Percentiles rank a stretch among this genome's conserved stretches.
Evolutionary conservation across 257 asterid species (phyloP).

Genomic region (Solanum sitiens): DNA sequence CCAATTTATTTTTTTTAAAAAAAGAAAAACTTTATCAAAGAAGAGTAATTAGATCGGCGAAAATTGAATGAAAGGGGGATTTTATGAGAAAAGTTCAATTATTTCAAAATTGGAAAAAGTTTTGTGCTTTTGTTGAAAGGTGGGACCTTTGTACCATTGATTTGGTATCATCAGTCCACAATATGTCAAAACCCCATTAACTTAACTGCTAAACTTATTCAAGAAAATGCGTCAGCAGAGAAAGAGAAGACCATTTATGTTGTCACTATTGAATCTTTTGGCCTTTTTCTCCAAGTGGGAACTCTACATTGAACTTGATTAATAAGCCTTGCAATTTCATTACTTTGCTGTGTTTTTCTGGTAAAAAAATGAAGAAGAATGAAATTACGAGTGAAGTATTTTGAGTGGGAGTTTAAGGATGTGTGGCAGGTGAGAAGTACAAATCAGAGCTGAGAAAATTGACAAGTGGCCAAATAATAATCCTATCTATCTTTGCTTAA

Average conservation of each 20-base stretch:
- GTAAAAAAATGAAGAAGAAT: neutral
- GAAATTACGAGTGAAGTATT: neutral
- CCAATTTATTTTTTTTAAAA: neutral
- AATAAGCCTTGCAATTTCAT: neutral
- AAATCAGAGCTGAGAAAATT: neutral
- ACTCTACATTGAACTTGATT: neutral
- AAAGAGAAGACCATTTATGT: slow-evolving; percentile 4
- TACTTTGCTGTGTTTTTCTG: neutral
- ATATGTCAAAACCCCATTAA: slow-evolving; percentile 31
- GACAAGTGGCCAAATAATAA: slow-evolving; percentile 19
- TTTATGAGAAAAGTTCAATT: neutral
- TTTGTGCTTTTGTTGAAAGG: slow-evolving; percentile 27
- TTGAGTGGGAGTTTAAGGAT: neutral
- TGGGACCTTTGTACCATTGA: slow-evolving; percentile 25
- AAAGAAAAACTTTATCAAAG: slow-evolving; percentile 7
- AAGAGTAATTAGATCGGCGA: neutral
- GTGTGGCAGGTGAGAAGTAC: slow-evolving; percentile 13
- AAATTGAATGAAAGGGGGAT: neutral
- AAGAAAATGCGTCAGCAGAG: slow-evolving; percentile 18
- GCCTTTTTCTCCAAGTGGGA: neutral
- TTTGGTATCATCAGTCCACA: slow-evolving; percentile 28
- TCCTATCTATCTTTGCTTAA: neutral
- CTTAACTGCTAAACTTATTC: slow-evolving; percentile 21
- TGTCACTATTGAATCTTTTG: slow-evolving; percentile 14
- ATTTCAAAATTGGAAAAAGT: slow-evolving; percentile 16